Percentiles rank a stretch among this genome's conserved stretches.
Evolutionary conservation across 2,329 filamentous ascomycete genomes (phyloP).

Genomic region (Phoma sp.): DNA sequence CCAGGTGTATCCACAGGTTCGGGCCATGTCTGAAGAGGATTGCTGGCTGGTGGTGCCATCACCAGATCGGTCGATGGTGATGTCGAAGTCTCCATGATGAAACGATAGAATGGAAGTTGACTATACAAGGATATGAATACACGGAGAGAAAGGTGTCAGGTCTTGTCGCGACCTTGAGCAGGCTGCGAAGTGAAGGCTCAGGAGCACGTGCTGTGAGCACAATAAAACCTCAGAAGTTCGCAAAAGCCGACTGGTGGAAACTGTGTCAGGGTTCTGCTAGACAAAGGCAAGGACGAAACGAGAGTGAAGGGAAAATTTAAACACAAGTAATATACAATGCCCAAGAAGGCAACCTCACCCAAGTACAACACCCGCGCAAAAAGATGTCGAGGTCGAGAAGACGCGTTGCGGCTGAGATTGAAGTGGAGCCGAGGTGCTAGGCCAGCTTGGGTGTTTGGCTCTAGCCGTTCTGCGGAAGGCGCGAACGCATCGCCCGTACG

Average conservation of each 20-base stretch:
- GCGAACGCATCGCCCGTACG: conserved; percentile 12
- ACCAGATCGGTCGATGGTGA: conserved; percentile 9
- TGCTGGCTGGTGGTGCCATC: conserved; percentile 1
- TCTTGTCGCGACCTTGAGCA: background rate
- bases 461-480: conserved; percentile 6
- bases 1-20: conserved; percentile 36
- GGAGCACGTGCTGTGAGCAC: conserved; percentile 11
- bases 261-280: background rate
- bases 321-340: conserved; percentile 15
- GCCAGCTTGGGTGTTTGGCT: background rate
- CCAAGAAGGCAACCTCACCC: conserved; percentile 5
- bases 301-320: background rate
- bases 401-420: conserved; percentile 17
- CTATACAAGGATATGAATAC: background rate
- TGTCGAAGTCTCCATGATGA: conserved; percentile 6
- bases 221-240: conserved; percentile 5
- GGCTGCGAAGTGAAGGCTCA: background rate
- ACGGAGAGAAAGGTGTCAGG: background rate
- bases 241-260: background rate
- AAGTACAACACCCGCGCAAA: background rate
- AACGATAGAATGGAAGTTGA: background rate
- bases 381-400: conserved; percentile 8
- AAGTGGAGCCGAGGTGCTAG: conserved; percentile 6
- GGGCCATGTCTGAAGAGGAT: conserved; percentile 23
- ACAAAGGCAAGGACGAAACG: conserved; percentile 1